Evolutionary conservation across 176 grass and related monocot species (phyloP), one percentile per base, ranked within the genome.

Genomic region (Dendrocalamus sinicus): DNA sequence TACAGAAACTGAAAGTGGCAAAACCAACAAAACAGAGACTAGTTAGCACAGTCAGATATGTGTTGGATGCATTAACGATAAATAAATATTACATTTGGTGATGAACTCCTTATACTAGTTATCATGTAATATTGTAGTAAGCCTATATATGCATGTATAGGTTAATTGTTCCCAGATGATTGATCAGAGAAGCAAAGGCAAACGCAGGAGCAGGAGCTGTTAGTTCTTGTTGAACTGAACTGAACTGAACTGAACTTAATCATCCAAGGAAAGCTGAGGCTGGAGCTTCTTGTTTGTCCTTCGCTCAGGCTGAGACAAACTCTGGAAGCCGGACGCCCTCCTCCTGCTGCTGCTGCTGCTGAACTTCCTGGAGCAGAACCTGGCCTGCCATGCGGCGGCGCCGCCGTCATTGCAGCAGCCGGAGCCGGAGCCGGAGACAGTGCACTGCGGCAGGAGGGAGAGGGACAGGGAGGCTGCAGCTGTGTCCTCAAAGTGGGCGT

Each of bases 241-340:
- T n/a, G n/a, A n/a, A n/a, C n/a, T n/a, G n/a, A n/a, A n/a, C n/a
- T n/a, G n/a, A n/a, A 23, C 41, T 17, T 17, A 88, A 48, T 88
- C 83, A 30, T 82, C 73, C 52, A 77, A 71, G 64, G 86, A 83
- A 63, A 83, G 73, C 73, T 90, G 89, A 14, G 69, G 84, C 28
- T 83, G 84, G 57, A 91, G 60, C 75, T 87, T 91, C 85, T 84
- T 87, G 68, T 43, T 60, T 24, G 77, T 62, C 85, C 85, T 80
- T 26, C 85, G 41, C 53, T 87, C 89, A 4, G 89, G 84, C 7
- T 87, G 89, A 37, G 89, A 91, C 75, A 91, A 52, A 15, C 69
- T 91, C 70, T 35, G 68, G 80, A 91, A 87, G 43, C 80, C 89
- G 12, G 85, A 84, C 0, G 80, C 75, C n/a, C n/a, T n/a, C n/a